Conservation (phyloP, 495 filamentous ascomycete genomes). For the Endocarpon pusillum region DNA sequence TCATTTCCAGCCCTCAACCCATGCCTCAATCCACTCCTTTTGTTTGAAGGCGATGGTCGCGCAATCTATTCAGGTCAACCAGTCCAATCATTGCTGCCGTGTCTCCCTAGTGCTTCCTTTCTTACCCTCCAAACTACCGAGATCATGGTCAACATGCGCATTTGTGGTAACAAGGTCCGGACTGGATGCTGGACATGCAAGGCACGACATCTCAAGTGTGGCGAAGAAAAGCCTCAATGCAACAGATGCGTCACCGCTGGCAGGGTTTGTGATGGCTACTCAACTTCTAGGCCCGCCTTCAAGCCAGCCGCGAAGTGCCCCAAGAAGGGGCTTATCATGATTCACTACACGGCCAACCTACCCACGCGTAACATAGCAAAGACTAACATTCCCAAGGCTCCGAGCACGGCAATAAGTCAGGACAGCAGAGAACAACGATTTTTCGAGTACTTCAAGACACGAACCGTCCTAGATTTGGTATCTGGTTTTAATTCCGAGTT, state of each 20-base stretch:
- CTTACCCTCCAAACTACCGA: too few species aligned
- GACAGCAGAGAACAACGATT: conserved; percentile 28
- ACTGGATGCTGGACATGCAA: conserved; percentile 38
- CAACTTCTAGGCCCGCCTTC: too few species aligned
- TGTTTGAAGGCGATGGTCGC: too few species aligned
- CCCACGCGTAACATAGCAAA: neutral
- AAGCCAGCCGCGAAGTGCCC: conserved; percentile 9
- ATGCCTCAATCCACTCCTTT: too few species aligned
- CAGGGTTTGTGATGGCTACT: conserved; percentile 28
- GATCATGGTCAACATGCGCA: neutral
- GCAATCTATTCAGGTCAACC: too few species aligned
- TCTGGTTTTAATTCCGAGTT: conserved; percentile 40
- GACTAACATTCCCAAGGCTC: conserved; percentile 5
- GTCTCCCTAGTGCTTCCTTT: too few species aligned
- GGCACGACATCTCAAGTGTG: conserved; percentile 47
- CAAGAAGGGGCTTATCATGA: neutral
- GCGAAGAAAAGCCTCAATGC: conserved; percentile 39
- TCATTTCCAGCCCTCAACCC: too few species aligned
- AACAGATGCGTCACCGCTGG: conserved; percentile 32
- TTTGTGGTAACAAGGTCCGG: conserved; percentile 12
- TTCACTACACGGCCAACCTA: conserved; percentile 1
- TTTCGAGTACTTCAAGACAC: conserved; percentile 41
- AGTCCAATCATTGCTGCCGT: too few species aligned
- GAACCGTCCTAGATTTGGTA: conserved; percentile 37
- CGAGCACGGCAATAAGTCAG: conserved; percentile 5